Base-by-base conservation (phyloP, 805 yeast genomes). In the Candida glaebosa region DNA sequence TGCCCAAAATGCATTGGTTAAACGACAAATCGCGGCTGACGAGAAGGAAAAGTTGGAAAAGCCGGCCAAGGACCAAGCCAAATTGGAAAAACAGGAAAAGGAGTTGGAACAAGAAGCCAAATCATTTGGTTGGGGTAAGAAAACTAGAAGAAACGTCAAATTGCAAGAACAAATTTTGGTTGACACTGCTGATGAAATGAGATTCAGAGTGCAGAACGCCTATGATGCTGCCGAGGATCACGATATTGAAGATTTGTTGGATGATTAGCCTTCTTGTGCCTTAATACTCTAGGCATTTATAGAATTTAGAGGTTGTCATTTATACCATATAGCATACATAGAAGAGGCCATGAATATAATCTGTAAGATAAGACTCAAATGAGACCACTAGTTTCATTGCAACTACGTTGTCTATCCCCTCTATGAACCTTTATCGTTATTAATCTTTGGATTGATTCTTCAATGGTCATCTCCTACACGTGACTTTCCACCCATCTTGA, bases 41-140 rank as follows among this genome's bases (percentile, higher is more conserved):
- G 63, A 65, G 31, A 61, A 64, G 44, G 69, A 68, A 15, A 73
- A 71, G 52, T 51, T 44, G 34, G 58, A 60, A 34, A 68, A 63
- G 31, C 65, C 65, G 10, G 65, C 60, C 19, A 53, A 56, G 24
- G 69, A 64, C 18, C 63, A 57, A 20, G 53, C 58, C 26, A 71
- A 65, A 22, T 60, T 68, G 37, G 58, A 67, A 33, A 65, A 65
- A 31, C 53, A 56, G 17, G 50, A 54, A 38, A 45, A 52, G 31
- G 42, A 49, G 38, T 57, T 69, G 48, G 54, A 59, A 34, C 37
- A 49, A 9, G 72, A 67, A 49, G 79, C 79, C 26, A 56, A 65
- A 30, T 48, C 71, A 4, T 84, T 84, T 69, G 91, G 93, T 20
- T 84, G 89, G 88, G 93, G 93, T 41, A 85, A 84, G 58, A 73